Evolutionary conservation across 495 filamentous ascomycete species (phyloP).

Genomic region (Tricharina praecox): DNA sequence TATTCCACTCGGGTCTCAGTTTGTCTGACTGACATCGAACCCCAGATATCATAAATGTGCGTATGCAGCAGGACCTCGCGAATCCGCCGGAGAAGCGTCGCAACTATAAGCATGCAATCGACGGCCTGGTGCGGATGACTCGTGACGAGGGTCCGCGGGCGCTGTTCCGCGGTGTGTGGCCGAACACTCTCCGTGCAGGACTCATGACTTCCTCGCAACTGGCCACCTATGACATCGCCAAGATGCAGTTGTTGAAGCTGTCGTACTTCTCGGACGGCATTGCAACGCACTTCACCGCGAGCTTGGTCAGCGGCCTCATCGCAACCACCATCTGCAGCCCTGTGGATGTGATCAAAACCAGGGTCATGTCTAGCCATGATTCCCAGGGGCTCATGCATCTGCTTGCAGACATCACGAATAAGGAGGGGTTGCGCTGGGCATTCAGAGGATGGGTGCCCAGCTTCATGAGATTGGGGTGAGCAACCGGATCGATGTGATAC

Average conservation of each 20-base stretch:
- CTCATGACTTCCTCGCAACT: slow-evolving; percentile 89
- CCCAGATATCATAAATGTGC: slow-evolving; percentile 78
- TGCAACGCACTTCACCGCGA: slow-evolving; percentile 71
- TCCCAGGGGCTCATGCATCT: slow-evolving; percentile 43
- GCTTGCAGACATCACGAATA: slow-evolving; percentile 49
- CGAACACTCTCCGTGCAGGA: slow-evolving; percentile 74
- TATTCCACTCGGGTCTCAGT: not conserved
- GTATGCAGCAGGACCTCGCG: slow-evolving; percentile 91
- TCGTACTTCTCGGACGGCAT: slow-evolving; percentile 59
- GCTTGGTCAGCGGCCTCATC: slow-evolving; percentile 74
- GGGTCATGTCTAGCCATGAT: slow-evolving; percentile 64
- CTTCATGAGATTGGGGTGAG: slow-evolving; percentile 67
- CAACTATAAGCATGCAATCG: slow-evolving; percentile 76
- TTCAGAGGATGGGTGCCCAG: slow-evolving; percentile 97
- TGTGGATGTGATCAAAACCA: slow-evolving; percentile 93
- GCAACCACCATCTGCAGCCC: slow-evolving; percentile 91
- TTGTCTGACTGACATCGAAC: not conserved
- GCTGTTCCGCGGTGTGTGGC: slow-evolving; percentile 78
- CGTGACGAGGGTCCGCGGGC: slow-evolving; percentile 48
- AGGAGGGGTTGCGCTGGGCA: slow-evolving; percentile 76
- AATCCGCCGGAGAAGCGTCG: slow-evolving; percentile 55
- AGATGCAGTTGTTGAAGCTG: slow-evolving; percentile 50
- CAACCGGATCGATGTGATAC: slow-evolving; percentile 5
- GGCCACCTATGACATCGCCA: slow-evolving; percentile 84
- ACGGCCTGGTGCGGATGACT: slow-evolving; percentile 72